Base-by-base conservation (phyloP, 768 basidiomycete species). In the Gloeopeniophorella convolvens region DNA sequence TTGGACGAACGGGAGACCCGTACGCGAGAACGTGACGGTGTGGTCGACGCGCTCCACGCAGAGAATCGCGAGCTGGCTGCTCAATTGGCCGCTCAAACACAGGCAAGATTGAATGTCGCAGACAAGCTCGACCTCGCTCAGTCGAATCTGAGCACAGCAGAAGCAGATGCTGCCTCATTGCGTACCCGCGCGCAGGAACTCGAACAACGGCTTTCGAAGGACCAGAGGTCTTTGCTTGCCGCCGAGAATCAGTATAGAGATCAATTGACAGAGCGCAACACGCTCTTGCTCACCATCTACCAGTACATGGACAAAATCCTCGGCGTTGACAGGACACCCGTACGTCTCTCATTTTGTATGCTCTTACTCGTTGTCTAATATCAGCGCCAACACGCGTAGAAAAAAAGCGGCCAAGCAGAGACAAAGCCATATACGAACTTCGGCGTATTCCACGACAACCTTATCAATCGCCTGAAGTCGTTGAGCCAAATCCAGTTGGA, bases 401-500 rank as follows among this genome's bases (percentile, higher is more conserved):
- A 89, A 68, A 89, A 84, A 61, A 73, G 78, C 1, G 74, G 78
- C 1, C 78, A 85, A 54, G 82, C 81, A 0, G 89, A 92, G 64
- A 89, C 90, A 0, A 93, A 92, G 61, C 91, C 91, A 0, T 92
- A 90, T 68, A 90, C 91, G 18, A 95, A 95, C 67, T 96, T 97
- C 61, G 72, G 78, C 56, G 84, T 92, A 47, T 96, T 99, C 74
- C 89, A 95, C 59, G 93, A 96, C 66, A 93, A 92, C 59, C 79
- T 99, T 20, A 85, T 96, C 62, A 79, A 82, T 1, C 80, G 94
- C 11, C 74, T 99, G 24, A 91, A 92, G 62, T 74, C 82, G 0
- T 77, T 98, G 50, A 85, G 80, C 46, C 82, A 89, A 56, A 86
- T 97, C 30, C 85, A 91, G 64, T 65, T 77, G 26, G 83, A 91